Percentiles rank a stretch among this genome's conserved stretches.
These are phyloP conservation scores for Dictyostelium discoideum DNA, from an alignment of 78 protist genomes.

Conservation along the genomic window DNA sequence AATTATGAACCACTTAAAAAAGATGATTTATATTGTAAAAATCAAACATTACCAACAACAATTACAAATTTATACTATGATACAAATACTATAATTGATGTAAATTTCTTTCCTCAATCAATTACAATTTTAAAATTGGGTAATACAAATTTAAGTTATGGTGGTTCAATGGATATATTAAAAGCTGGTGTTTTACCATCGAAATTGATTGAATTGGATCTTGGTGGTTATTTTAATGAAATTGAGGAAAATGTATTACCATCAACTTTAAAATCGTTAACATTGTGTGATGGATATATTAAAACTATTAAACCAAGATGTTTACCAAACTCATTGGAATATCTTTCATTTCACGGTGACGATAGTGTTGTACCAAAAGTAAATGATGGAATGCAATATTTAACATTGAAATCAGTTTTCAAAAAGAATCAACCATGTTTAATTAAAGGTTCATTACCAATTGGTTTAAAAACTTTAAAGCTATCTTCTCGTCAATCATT, in stretches of 20 bases:
- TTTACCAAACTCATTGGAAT: neutral
- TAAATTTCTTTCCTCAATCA: neutral
- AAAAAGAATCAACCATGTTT: neutral
- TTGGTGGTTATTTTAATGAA: neutral
- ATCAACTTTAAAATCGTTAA: neutral
- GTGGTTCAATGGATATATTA: neutral
- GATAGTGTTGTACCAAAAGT: neutral
- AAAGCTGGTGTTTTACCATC: neutral
- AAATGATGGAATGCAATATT: neutral
- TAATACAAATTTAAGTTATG: neutral
- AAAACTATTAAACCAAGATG: neutral
- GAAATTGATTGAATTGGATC: neutral
- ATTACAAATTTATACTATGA: neutral
- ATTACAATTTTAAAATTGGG: neutral
- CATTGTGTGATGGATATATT: neutral
- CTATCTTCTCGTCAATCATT: neutral
- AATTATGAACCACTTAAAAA: neutral
- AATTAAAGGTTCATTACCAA: neutral
- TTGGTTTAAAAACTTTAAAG: neutral
- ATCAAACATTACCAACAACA: neutral
- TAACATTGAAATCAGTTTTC: neutral
- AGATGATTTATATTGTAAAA: neutral
- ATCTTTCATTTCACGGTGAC: neutral
- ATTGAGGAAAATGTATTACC: neutral
- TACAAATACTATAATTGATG: neutral